Conservation (phyloP, 2,329 filamentous ascomycete genomes). For the Aureobasidium sp. region DNA sequence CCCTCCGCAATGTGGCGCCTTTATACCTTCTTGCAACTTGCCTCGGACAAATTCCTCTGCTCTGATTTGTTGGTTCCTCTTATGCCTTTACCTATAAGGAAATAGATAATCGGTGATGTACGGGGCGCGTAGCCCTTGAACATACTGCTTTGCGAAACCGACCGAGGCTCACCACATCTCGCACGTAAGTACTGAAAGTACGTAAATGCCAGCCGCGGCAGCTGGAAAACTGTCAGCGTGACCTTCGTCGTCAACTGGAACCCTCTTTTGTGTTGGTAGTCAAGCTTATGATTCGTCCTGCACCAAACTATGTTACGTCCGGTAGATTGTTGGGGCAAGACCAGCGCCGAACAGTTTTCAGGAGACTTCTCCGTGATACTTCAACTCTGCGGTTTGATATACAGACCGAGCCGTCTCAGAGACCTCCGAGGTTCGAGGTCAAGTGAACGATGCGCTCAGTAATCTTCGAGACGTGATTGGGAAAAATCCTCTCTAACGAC, state of each 20-base stretch:
- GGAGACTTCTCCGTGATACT: background rate
- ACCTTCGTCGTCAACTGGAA: background rate
- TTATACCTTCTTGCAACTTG: background rate
- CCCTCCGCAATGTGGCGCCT: slow-evolving; percentile 17
- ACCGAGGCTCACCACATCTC: background rate
- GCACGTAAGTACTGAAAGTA: slow-evolving; percentile 15
- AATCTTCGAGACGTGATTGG: background rate
- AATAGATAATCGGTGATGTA: slow-evolving; percentile 6
- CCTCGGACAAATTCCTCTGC: slow-evolving; percentile 4
- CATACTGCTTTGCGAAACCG: background rate
- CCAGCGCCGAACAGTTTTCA: background rate
- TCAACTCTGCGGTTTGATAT: background rate
- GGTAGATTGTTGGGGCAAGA: background rate
- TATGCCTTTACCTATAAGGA: background rate
- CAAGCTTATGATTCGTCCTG: background rate
- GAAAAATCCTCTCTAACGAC: background rate
- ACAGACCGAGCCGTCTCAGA: background rate
- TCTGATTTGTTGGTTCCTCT: background rate
- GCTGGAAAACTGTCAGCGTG: slow-evolving; percentile 8
- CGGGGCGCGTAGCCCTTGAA: background rate
- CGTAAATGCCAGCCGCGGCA: background rate
- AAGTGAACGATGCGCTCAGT: background rate
- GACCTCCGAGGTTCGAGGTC: slow-evolving; percentile 10
- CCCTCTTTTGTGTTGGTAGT: background rate
- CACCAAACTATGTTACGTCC: background rate